These are phyloP conservation scores for Apiospora malaysiana DNA, from an alignment of 2,329 filamentous ascomycete species.

Conservation along the genomic window DNA sequence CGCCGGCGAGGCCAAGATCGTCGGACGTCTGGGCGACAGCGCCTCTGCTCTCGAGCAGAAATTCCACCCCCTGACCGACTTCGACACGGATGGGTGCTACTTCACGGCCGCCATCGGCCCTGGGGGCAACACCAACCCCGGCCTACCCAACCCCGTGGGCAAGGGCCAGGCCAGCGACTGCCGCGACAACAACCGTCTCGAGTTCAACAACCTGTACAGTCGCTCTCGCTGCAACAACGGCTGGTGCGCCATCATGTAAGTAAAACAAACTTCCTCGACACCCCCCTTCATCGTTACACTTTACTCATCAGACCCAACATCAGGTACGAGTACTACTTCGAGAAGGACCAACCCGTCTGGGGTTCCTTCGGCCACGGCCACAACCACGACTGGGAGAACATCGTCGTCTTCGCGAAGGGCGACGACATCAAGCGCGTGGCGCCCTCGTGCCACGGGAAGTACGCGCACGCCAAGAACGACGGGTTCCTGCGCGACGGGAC, in stretches of 20 bases:
- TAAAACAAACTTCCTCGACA: too few species aligned
- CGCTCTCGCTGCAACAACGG: slow-evolving; percentile 43
- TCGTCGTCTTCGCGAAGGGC: slow-evolving; percentile 28
- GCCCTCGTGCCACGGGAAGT: slow-evolving; percentile 22
- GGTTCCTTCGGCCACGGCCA: slow-evolving; percentile 28
- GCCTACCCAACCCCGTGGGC: slow-evolving; percentile 29
- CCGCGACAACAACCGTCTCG: slow-evolving; percentile 38
- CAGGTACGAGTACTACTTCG: slow-evolving; percentile 33
- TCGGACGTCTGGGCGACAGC: slow-evolving; percentile 37
- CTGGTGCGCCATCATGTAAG: slow-evolving; percentile 40
- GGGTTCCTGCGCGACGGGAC: slow-evolving; percentile 14
- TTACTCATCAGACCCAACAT: not conserved
- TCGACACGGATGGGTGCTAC: slow-evolving; percentile 49
- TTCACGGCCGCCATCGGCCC: slow-evolving; percentile 52
- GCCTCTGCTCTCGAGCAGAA: slow-evolving; percentile 42
- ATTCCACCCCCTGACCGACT: slow-evolving; percentile 47
- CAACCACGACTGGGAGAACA: slow-evolving; percentile 35
- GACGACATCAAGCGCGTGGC: slow-evolving; percentile 21
- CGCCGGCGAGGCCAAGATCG: not conserved
- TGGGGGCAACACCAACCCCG: slow-evolving; percentile 39
- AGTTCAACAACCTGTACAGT: slow-evolving; percentile 41
- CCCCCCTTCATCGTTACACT: not conserved
- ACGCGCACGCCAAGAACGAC: slow-evolving; percentile 17
- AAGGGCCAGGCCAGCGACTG: slow-evolving; percentile 30
- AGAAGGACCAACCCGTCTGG: slow-evolving; percentile 28